These are phyloP conservation scores for Nicotiana tomentosiformis DNA, from an alignment of 257 asterid species.

Conservation along the genomic window DNA sequence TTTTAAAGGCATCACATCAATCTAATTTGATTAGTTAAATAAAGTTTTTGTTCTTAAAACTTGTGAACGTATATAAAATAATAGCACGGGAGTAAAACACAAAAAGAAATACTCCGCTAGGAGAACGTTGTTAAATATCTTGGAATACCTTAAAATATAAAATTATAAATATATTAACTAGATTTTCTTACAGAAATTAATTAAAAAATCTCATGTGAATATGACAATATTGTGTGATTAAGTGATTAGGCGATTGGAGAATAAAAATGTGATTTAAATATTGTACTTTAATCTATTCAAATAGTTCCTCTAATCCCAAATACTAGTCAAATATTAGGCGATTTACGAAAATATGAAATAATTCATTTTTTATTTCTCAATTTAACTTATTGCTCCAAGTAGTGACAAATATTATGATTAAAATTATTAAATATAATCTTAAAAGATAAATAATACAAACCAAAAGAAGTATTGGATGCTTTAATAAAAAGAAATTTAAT, in stretches of 20 bases:
- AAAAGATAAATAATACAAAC: background rate
- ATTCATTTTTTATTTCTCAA: too few species aligned
- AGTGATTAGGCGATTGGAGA: background rate
- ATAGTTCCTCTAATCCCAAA: background rate
- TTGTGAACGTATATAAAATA: background rate
- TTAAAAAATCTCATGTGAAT: background rate
- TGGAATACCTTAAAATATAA: background rate
- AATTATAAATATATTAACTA: background rate
- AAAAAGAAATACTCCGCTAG: background rate
- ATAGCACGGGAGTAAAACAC: background rate
- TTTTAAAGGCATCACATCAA: background rate
- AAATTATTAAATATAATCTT: too few species aligned
- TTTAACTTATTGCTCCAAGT: too few species aligned
- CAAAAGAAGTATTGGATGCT: background rate
- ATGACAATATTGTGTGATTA: background rate
- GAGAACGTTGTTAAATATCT: background rate
- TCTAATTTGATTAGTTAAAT: background rate
- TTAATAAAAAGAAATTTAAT: background rate
- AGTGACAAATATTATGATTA: too few species aligned
- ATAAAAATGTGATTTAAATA: background rate
- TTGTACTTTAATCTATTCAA: background rate
- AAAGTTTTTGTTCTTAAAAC: background rate
- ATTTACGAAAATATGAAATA: background rate
- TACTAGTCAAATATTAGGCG: background rate
- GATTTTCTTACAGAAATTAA: too few species aligned